Base-by-base conservation (phyloP, 2,329 filamentous ascomycete genomes). In the Lasiodiplodia hormozganensis region DNA sequence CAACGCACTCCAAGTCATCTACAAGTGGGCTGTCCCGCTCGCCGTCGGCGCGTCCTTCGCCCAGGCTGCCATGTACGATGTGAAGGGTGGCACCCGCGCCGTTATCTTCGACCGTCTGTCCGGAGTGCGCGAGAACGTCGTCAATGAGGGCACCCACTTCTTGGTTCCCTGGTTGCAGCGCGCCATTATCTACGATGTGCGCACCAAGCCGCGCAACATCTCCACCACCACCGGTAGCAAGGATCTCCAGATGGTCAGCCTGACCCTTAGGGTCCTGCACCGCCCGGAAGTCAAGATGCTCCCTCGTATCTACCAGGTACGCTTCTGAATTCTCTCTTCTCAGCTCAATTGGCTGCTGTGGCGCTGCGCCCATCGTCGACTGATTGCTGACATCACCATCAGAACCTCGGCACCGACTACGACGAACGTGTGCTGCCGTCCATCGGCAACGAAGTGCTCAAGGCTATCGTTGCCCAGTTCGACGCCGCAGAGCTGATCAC, bases 181-280 rank as follows among this genome's bases (percentile, higher is more conserved):
- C 82, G 92, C 91, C 75, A 94, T 99, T 83, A 86, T 97, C 80
- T 99, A 97, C 81, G 96, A 99, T 84, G 96, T 99, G 73, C 91
- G 96, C 72, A 99, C 96, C 69, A 96, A 97, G 87, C 96, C 96
- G 70, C 89, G 96, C 79, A 98, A 97, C 81, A 98, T 99, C 80
- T 93, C 92, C 73, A 99, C 96, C 34, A 99, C 96, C 28, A 99
- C 96, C 14, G 96, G 96, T 69, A 95, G 91, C 87, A 99, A 99
- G 89, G 96, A 99, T 84, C 83, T 99, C 86, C 96, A 99, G 86
- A 99, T 99, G 96, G 96, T 99, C 77, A 97, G 94, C 87, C 87
- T 99, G 86, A 99, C 96, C 66, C 87, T 99, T 79, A 89, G 96
- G 82, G 96, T 99, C 72, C 83, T 99, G 81, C 95, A 98, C 84